Base-by-base conservation (phyloP, 768 basidiomycete genomes). In the Suillus placidus region DNA sequence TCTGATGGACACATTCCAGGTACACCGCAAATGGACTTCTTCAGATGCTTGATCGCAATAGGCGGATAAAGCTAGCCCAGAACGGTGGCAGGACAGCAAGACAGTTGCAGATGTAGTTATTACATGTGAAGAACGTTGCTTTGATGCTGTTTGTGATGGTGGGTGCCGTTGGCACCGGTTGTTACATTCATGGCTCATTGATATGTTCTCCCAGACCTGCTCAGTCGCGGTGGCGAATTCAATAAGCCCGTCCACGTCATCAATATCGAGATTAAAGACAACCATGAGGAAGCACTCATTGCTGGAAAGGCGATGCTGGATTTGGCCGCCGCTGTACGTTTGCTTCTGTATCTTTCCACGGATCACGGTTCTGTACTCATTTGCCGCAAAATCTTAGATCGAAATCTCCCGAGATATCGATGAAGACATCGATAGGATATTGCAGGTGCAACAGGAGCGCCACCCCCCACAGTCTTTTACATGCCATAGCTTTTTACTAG, bases 81-180 rank as follows among this genome's bases (percentile, higher is more conserved):
- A 99, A 77, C 87, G 96, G 67, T 99, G 96, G 96, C 97, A 99
- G 71, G 96, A 99, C 54, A 92, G 85, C 63, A 91, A 81, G 73
- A 88, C 86, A 1, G 85, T 97, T 10, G 94, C 93, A n/a, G 97
- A 99, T 74, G 84, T 99, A 26, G 97, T 99, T 26, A 95, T 99
- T 73, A 99, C 97, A 6, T 99, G 97, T 76, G 97, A 99, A 80
- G 97, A 99, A 76, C 88, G 97, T 62, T 99, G 97, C 77, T 99
- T 95, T 76, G 97, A 99, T 74, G 92, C 95, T 0, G 97, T 99
- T 23, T 97, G 96, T 74, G 97, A 99, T 77, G 97, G 97, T 97
- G 71, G 72, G 87, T 76, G 30, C 40, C 18, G 26, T 30, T 60
- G 42, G 38, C 14, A 34, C 65, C 37, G 58, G 38, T 55, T 66